Evolutionary conservation across 768 basidiomycete genomes (phyloP).

Genomic region (Tulasnella sp.): DNA sequence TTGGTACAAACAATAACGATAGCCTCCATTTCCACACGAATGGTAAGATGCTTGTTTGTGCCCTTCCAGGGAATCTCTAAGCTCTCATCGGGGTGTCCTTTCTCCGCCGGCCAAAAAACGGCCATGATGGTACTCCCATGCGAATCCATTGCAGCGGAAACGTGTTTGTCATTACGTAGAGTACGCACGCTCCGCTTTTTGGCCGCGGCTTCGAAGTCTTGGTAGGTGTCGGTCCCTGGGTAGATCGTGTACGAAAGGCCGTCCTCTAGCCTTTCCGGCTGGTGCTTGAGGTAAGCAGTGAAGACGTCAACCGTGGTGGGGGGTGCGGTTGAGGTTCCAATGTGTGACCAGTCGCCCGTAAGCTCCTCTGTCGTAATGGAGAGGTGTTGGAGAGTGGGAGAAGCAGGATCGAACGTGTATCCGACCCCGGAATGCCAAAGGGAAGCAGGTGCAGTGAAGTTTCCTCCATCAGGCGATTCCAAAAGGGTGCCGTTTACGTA

Average conservation of each 20-base stretch:
- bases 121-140: constrained; percentile 43
- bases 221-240: constrained; percentile 46
- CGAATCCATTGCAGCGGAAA: constrained; percentile 52
- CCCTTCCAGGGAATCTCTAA: neutral
- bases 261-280: constrained; percentile 32
- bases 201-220: constrained; percentile 21
- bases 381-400: constrained; percentile 27
- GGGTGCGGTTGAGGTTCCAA: constrained; percentile 65
- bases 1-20: constrained; percentile 41
- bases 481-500: constrained; percentile 42
- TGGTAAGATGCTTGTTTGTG: neutral
- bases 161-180: constrained; percentile 45
- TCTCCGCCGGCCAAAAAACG: constrained; percentile 57
- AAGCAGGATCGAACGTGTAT: constrained; percentile 44
- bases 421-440: constrained; percentile 68
- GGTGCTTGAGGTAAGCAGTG: constrained; percentile 53
- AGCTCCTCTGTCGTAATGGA: constrained; percentile 45
- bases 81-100: constrained; percentile 31
- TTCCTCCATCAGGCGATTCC: neutral
- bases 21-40: constrained; percentile 33
- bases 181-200: constrained; percentile 36
- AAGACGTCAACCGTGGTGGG: constrained; percentile 57
- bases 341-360: constrained; percentile 57
- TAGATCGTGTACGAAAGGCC: constrained; percentile 53
- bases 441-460: constrained; percentile 37